Base-by-base conservation (phyloP, 148 eudicot genomes). In the Amaranthus palmeri region DNA sequence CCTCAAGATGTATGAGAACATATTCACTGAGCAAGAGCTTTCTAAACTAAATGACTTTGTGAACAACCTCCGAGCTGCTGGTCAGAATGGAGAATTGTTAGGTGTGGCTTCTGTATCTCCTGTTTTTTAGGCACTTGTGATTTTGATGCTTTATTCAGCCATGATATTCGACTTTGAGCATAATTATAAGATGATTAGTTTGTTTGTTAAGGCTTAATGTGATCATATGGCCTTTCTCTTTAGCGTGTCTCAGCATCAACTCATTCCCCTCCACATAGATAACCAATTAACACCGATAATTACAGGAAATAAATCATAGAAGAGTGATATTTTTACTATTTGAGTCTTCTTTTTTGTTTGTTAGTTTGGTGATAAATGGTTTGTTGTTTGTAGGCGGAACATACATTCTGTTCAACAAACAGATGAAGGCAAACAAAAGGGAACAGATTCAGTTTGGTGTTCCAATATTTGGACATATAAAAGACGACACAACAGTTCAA, bases 391-490 rank as follows among this genome's bases (percentile, higher is more conserved):
- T 84, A 95, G 99, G 99, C 58, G 99, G 91, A 78, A 89, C 96
- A 47, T 95, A 86, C 78, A 80, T 91, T 58, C 60, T 86, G 77
- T 91, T 91, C 80, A 91, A 95, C 86, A 91, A 89, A 81, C 91
- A 88, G 73, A 74, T 79, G 61, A 95, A 89, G 83, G 89, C 88
- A 18, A 95, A 83, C 78, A 91, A 89, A 80, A 88, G 96, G 85
- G 97, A 95, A 79, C 86, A 91, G 73, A 87, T 95, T 83, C 97
- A 95, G 80, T 85, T 95, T 46, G 99, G 99, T 14, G 83, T 85
- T 77, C 96, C 97, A 14, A 81, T 91, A 65, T 95, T 95, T 62
- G 93, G 87, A 68, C 87, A 81, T 18, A 75, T 86, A 45, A 82
- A 90, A 81, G 89, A 90, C 15, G 93, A 88, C 56, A 75, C 81